Evolutionary conservation across 1,284 basidiomycete genomes (phyloP), one percentile per base, ranked within the genome.

Genomic region (Vanrija humicola): DNA sequence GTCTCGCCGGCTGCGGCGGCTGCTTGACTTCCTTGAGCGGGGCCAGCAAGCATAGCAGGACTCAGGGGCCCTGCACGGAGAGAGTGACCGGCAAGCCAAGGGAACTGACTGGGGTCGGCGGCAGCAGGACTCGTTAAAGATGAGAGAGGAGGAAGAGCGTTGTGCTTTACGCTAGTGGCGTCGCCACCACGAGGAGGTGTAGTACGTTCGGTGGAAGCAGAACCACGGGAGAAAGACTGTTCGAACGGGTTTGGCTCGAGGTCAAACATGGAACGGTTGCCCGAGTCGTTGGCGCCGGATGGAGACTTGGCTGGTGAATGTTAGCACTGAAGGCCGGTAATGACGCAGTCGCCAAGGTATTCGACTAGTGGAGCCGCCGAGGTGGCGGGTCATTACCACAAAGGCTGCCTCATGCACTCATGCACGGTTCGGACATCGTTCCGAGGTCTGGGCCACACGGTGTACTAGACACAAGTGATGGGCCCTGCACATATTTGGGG

Each of bases 241-340:
- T 98, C 94, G 70, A 97, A 98, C 0, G 94, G 94, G 72, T 98
- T 98, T 15, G 90, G 90, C 74, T 98, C 94, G 56, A 91, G 84
- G 51, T 76, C 76, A 52, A 78, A 75, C 58, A 73, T 70, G 14
- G 73, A 73, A 52, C 65, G 59, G 14, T 63, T 50, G 23, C 46
- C 44, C 9, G 55, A 54, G 26, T 55, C 49, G 43, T n/a, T 34
- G 21, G 28, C 53, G 7, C 56, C 58, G 10, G 58, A 2, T n/a
- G 16, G 49, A 44, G 52, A 43, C 52, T 55, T 62, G 53, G 44
- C 46, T 50, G 48, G 34, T 12, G 12, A 12, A 8, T 34, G 34
- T 34, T 42, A 42, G 19, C 6, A 42, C 9, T 34, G 34, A 34
- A 23, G 21, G 5, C 21, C 2, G 34, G 12, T 1, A 34, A 12